Base-by-base conservation (phyloP, 2,329 filamentous ascomycete species). In the Pseudogymnoascus sp. region DNA sequence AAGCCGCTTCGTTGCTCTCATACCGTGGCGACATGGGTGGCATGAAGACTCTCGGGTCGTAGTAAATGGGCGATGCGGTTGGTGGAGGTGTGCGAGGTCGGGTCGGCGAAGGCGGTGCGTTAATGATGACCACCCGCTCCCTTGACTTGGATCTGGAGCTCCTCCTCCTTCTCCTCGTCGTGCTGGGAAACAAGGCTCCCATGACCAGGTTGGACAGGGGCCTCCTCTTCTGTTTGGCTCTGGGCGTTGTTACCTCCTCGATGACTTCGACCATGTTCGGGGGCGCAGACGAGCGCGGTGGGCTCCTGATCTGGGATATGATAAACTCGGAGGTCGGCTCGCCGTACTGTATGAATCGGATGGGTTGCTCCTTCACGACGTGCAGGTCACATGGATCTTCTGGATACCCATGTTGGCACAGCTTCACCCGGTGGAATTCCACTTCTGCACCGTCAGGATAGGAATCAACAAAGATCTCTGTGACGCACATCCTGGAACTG, bases 401-500 rank as follows among this genome's bases (percentile, higher is more conserved):
- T 50, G 66, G 65, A 53, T 75, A 70, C 18, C 75, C 76, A 53
- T 78, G 75, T 16, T 74, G 68, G 10, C 72, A 66, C 74, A 80
- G 80, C 40, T 75, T 71, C 7, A 68, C 69, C 34, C 74, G 70
- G 5, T 73, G 70, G 62, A 76, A 75, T 59, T 75, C 73, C 37
- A 70, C 67, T 60, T 72, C 70, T 59, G 73, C 75, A 64, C 79
- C 79, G 70, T 82, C 78, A 3, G 79, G 76, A 75, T 78, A 77
- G 69, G 78, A 69, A 70, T 79, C 78, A 36, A 78, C 74, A 74
- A 77, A 81, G 60, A 79, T 66, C 68, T 81, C 75, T 65, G 76
- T 79, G 66, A 77, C 76, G 73, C 81, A 84, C 81, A 84, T 84
- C 59, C 74, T 78, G 76, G 70, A 69, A 67, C 71, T 70, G 64